Evolutionary conservation across 2,329 filamentous ascomycete species (phyloP).

Genomic region (Hypocrella siamensis): DNA sequence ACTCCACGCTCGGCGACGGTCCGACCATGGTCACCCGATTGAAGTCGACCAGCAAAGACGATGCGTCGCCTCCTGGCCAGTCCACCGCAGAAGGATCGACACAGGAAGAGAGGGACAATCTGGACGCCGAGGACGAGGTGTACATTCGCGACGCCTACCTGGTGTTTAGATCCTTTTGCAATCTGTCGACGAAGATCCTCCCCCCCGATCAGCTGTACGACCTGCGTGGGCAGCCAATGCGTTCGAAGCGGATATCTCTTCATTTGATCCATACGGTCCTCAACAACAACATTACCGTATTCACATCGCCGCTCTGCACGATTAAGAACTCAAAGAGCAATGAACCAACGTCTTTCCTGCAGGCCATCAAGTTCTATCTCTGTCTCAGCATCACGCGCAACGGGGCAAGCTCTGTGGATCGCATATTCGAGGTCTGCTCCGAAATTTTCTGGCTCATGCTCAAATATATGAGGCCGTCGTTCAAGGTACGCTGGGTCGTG

Average conservation of each 20-base stretch:
- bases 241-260: slow-evolving; percentile 87
- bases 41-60: slow-evolving; percentile 27
- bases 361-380: slow-evolving; percentile 92
- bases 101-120: slow-evolving; percentile 41
- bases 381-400: slow-evolving; percentile 91
- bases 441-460: slow-evolving; percentile 98
- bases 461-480: slow-evolving; percentile 78
- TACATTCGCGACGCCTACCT: slow-evolving; percentile 96
- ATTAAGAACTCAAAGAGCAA: slow-evolving; percentile 84
- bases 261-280: slow-evolving; percentile 91
- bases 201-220: slow-evolving; percentile 86
- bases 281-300: slow-evolving; percentile 84
- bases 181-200: slow-evolving; percentile 83
- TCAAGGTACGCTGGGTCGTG: slow-evolving; percentile 52
- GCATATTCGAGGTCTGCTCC: slow-evolving; percentile 87
- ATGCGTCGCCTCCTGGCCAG: slow-evolving; percentile 33
- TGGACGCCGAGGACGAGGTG: slow-evolving; percentile 75
- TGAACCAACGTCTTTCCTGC: slow-evolving; percentile 77
- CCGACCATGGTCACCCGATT: slow-evolving; percentile 52
- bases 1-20: slow-evolving; percentile 50
- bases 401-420: slow-evolving; percentile 80
- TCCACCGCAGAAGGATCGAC: slow-evolving; percentile 36
- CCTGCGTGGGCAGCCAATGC: slow-evolving; percentile 86
- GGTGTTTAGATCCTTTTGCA: slow-evolving; percentile 94
- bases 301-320: slow-evolving; percentile 80